A percentile compares a stretch with the other conserved stretches of the same genome.
Conservation (phyloP, 441 rosid genomes). For the Corymbia calophylla region DNA sequence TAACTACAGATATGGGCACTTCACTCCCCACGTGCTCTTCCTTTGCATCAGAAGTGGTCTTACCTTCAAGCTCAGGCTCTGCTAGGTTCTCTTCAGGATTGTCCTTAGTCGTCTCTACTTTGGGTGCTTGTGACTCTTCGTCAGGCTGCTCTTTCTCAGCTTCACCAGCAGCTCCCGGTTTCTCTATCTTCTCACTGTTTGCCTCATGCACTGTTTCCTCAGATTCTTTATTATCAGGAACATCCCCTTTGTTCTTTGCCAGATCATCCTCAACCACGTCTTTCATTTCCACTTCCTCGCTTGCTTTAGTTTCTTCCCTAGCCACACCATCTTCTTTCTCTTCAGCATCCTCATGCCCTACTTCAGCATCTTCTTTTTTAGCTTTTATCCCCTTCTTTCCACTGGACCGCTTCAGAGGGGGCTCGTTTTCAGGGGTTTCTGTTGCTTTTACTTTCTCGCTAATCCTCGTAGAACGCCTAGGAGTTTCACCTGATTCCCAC, state of each 20-base stretch:
- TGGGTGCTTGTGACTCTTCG: background rate
- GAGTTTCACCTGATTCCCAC: slow-evolving; percentile 4
- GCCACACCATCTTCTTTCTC: background rate
- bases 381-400: background rate
- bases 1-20: background rate
- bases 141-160: background rate
- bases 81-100: background rate
- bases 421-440: background rate
- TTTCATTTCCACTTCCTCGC: background rate
- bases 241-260: background rate
- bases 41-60: background rate
- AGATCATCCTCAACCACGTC: background rate
- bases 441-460: slow-evolving; percentile 3
- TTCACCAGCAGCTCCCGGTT: background rate
- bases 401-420: background rate
- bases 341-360: background rate
- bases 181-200: background rate
- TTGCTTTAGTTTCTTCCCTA: background rate
- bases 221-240: background rate
- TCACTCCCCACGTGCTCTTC: background rate
- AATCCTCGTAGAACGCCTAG: slow-evolving; percentile 1
- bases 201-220: background rate
- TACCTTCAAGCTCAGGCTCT: background rate
- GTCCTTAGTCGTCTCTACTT: background rate
- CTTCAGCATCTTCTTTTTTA: background rate